A percentile compares a stretch with the other conserved stretches of the same genome.
Evolutionary conservation across 495 filamentous ascomycete species (phyloP).

Genomic region (Aspergillus sparsus): DNA sequence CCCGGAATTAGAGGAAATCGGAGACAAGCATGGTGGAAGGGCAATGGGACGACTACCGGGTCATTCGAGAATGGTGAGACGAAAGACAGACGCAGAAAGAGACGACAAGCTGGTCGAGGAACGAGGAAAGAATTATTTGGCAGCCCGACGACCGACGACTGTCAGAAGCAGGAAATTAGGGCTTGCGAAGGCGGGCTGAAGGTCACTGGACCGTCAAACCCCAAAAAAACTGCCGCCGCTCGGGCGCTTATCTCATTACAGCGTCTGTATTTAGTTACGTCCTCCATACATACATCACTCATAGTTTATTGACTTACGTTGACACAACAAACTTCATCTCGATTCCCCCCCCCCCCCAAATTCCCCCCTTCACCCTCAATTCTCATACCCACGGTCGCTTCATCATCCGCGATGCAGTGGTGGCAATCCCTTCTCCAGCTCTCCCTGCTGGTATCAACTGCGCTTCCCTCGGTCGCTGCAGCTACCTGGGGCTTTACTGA

Average conservation of each 20-base stretch:
- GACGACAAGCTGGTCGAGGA: conserved; percentile 9
- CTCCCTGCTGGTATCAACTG: conserved; percentile 42
- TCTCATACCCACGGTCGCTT: background rate
- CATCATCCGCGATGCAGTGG: conserved; percentile 40
- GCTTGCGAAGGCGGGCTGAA: conserved; percentile 30
- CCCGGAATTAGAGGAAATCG: conserved; percentile 18
- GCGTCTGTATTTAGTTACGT: conserved; percentile 9
- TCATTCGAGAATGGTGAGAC: conserved; percentile 6
- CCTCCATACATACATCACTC: no score
- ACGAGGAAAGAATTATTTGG: conserved; percentile 23
- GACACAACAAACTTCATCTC: background rate
- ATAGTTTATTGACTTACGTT: background rate
- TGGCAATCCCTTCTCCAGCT: conserved; percentile 44
- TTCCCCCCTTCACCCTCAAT: background rate
- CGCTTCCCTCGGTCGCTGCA: conserved; percentile 55
- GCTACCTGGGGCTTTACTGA: conserved; percentile 85
- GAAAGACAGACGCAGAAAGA: conserved; percentile 3
- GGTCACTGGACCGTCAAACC: conserved; percentile 38
- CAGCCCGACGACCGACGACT: conserved; percentile 21
- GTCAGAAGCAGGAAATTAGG: conserved; percentile 37
- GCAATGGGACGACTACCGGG: conserved; percentile 15
- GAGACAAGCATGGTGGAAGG: conserved; percentile 18
- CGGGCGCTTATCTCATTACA: conserved; percentile 28
- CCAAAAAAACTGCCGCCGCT: conserved; percentile 23
- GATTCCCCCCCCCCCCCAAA: background rate